A percentile compares a stretch with the other conserved stretches of the same genome.
phyloP scores from a whole-genome alignment of 2,329 filamentous ascomycete species.

The Apiospora rasikravindrae region DNA sequence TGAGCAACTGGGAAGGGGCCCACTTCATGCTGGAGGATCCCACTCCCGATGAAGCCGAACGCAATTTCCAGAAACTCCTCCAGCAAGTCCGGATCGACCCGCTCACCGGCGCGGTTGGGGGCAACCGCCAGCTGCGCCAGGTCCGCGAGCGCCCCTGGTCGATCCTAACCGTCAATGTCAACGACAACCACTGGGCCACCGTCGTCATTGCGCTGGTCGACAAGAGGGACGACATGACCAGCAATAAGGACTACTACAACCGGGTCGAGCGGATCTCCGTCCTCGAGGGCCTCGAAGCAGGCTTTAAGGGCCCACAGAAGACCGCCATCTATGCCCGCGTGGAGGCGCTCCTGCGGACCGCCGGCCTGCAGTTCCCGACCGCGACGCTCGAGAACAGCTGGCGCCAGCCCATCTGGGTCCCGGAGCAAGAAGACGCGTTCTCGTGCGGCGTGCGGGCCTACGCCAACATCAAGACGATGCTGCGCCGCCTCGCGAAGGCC shows the following conservation, averaged over 20 bases:
- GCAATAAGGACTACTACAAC: not conserved
- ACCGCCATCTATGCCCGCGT: not conserved
- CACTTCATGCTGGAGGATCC: too few species aligned
- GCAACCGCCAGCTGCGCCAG: not conserved
- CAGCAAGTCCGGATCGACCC: not conserved
- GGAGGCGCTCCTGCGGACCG: not conserved
- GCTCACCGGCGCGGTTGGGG: too few species aligned
- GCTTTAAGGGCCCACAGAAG: too few species aligned
- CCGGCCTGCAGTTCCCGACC: not conserved
- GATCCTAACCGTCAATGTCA: not conserved
- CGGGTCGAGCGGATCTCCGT: not conserved
- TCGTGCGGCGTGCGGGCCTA: slow-evolving; percentile 16
- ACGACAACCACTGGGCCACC: not conserved
- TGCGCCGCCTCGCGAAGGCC: not conserved
- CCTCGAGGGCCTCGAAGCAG: not conserved
- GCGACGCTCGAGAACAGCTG: not conserved
- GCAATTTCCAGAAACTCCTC: not conserved
- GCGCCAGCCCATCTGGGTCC: not conserved
- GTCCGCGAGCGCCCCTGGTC: not conserved
- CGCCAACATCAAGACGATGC: not conserved
- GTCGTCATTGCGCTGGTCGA: not conserved
- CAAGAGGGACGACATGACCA: not conserved
- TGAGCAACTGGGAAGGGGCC: not conserved
- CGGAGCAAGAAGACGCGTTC: not conserved
- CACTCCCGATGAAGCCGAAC: too few species aligned